A percentile compares a stretch with the other conserved stretches of the same genome.
These are phyloP conservation scores for Bruguiera parviflora DNA, from an alignment of 345 rosid genomes.

Conservation along the genomic window DNA sequence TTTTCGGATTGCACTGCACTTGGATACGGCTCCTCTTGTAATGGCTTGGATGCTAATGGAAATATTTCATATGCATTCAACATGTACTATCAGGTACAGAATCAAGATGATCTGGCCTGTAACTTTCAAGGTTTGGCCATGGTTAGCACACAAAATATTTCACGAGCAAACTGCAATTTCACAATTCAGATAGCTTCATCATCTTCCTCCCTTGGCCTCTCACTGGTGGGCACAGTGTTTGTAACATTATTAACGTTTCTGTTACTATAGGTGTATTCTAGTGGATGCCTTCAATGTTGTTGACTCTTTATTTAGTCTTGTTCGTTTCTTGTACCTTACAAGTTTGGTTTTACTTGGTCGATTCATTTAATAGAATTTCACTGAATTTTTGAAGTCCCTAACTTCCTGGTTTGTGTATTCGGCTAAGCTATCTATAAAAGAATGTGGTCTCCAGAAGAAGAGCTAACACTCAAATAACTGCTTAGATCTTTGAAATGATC, in stretches of 20 bases:
- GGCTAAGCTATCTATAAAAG: no score
- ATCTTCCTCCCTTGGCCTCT: conserved; percentile 29
- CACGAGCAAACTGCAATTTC: conserved; percentile 62
- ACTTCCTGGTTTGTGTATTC: not conserved
- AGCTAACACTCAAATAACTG: no score
- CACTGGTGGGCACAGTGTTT: conserved; percentile 20
- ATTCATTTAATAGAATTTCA: conserved; percentile 3
- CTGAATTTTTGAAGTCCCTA: not conserved
- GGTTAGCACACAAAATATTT: conserved; percentile 44
- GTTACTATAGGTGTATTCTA: conserved; percentile 10
- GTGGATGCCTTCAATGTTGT: conserved; percentile 2
- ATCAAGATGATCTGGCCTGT: conserved; percentile 43
- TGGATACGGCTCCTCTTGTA: conserved; percentile 47
- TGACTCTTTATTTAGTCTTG: not conserved
- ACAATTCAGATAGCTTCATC: conserved; percentile 48
- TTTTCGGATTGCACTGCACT: conserved; percentile 50
- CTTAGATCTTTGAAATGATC: no score
- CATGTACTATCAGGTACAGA: conserved; percentile 44
- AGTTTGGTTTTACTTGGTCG: not conserved
- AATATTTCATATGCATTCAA: conserved; percentile 58
- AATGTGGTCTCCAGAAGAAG: no score
- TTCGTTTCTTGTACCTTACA: not conserved
- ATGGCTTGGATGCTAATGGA: conserved; percentile 32
- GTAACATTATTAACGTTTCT: conserved; percentile 15
- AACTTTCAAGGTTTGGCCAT: conserved; percentile 40